Base-by-base conservation (phyloP, 768 basidiomycete genomes). In the Zangia roseola region DNA sequence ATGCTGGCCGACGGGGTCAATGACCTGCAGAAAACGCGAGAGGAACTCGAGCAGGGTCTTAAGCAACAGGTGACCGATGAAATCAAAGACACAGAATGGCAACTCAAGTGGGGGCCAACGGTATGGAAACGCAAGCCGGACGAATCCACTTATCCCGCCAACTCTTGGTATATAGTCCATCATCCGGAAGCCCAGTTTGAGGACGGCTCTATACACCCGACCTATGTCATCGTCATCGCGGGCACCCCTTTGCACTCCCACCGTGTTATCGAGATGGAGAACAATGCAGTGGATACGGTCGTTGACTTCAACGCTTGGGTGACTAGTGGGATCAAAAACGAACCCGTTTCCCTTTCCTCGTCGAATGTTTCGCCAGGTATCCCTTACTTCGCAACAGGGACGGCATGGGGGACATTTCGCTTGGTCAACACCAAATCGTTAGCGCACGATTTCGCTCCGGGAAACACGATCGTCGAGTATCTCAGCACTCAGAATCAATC, bases 91-190 rank as follows among this genome's bases (percentile, higher is more conserved):
- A n/a, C n/a, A n/a, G n/a, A n/a, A n/a, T n/a, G n/a, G n/a, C n/a
- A n/a, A n/a, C n/a, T n/a, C n/a, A n/a, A n/a, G n/a, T 31, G 30
- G 30, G 30, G 30, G 4, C 30, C 30, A 14, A 14, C 30, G 3
- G 13, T 31, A 31, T 31, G 30, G 30, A 31, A 31, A 31, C 30
- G 13, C 30, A 14, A 14, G 10, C 4, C 30, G 30, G n/a, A n/a
- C n/a, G n/a, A n/a, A n/a, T n/a, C 13, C 4, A 49, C 47, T 6
- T 52, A 52, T 1, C 59, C 55, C 8, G 55, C 49, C 10, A 58
- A 61, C 37, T 40, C 59, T 5, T 54, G 49, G 50, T 61, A 46
- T 23, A 3, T 61, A 8, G 55, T 55, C 17, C 31, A 25, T 14
- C 40, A 58, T 17, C 56, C 56, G 0, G 6, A 2, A 16, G 39